Evolutionary conservation across 2,329 filamentous ascomycete species (phyloP).

Genomic region (Phialemonium atrogriseum): DNA sequence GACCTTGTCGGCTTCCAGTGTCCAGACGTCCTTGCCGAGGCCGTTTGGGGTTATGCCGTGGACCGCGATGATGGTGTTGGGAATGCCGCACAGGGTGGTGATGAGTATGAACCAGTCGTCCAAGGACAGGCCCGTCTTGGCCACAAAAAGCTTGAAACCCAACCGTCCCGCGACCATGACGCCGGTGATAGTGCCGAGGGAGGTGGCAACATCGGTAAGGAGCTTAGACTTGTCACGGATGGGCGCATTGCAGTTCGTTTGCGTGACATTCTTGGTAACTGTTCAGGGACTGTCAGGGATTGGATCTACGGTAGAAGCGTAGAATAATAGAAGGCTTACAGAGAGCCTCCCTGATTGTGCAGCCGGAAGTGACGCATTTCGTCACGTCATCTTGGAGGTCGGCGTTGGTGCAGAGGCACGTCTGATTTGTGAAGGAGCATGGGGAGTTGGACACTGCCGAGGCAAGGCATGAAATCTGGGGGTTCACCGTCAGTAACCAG

Average conservation of each 20-base stretch:
- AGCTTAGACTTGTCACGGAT: slow-evolving; percentile 6
- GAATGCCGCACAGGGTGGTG: slow-evolving; percentile 13
- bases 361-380: not conserved
- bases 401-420: not conserved
- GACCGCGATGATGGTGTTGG: slow-evolving; percentile 15
- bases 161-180: slow-evolving; percentile 26
- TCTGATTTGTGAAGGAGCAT: not conserved
- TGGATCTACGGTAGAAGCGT: not conserved
- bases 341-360: slow-evolving; percentile 3
- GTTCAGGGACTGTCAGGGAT: not conserved
- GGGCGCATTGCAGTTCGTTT: slow-evolving; percentile 10
- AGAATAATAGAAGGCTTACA: not conserved
- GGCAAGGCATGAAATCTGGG: slow-evolving; percentile 1
- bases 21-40: slow-evolving; percentile 26
- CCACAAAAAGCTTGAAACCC: slow-evolving; percentile 16
- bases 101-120: slow-evolving; percentile 21
- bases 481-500: not conserved
- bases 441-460: not conserved
- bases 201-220: slow-evolving; percentile 5
- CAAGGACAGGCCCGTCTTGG: slow-evolving; percentile 19
- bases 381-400: slow-evolving; percentile 1
- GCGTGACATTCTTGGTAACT: slow-evolving; percentile 9
- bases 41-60: slow-evolving; percentile 16
- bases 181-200: slow-evolving; percentile 21
- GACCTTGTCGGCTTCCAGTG: slow-evolving; percentile 14